Evolutionary conservation across 2,329 filamentous ascomycete species (phyloP).

Genomic region (Trichoderma brevicompactum): DNA sequence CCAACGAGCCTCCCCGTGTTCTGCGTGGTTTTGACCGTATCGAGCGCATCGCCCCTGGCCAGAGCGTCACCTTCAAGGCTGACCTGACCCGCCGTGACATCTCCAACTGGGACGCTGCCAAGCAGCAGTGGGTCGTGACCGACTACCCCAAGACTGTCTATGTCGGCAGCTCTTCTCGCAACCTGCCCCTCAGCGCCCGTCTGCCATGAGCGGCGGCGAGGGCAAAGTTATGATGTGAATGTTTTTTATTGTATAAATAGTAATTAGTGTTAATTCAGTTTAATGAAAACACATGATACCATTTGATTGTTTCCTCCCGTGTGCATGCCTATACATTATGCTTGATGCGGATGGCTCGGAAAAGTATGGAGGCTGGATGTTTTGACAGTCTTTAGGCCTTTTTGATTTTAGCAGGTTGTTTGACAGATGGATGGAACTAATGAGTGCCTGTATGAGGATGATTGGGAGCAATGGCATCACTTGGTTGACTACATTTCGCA

Average conservation of each 20-base stretch:
- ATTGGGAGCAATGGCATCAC: no score
- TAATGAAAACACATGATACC: constrained; percentile 17
- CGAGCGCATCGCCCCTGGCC: constrained; percentile 67
- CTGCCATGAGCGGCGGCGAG: constrained; percentile 24
- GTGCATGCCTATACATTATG: neutral
- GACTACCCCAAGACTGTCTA: constrained; percentile 56
- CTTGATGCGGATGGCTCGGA: neutral
- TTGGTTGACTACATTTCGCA: no score
- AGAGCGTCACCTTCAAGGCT: constrained; percentile 66
- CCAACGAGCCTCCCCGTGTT: constrained; percentile 66
- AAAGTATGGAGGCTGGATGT: no score
- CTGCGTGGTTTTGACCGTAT: constrained; percentile 84
- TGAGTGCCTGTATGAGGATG: no score
- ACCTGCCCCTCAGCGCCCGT: constrained; percentile 50
- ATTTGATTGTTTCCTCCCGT: neutral
- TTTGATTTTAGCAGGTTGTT: no score
- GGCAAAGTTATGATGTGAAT: constrained; percentile 18
- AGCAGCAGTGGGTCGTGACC: constrained; percentile 83
- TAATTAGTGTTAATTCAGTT: constrained; percentile 19
- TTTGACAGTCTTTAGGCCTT: no score
- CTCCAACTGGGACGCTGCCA: constrained; percentile 78
- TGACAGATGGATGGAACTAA: no score
- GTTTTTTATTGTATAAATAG: constrained; percentile 26
- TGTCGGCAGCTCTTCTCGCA: constrained; percentile 60
- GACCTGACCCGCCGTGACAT: constrained; percentile 79